Base-by-base conservation (phyloP, 495 filamentous ascomycete genomes). In the Rostrohypoxylon terebratum region DNA sequence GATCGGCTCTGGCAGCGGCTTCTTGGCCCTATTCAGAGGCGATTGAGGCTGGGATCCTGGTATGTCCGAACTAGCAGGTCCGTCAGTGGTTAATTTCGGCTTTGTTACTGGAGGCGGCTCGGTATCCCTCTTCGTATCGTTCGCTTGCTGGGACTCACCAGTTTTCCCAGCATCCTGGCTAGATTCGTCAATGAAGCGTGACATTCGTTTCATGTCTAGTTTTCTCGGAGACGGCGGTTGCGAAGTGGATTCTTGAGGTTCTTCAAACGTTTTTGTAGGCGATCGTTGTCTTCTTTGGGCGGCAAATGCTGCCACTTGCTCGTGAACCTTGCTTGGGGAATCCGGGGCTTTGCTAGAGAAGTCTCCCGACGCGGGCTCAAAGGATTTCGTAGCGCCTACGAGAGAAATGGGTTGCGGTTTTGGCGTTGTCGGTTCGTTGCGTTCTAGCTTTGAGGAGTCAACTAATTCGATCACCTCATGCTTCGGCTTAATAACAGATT, bases 201-300 rank as follows among this genome's bases (percentile, higher is more conserved):
- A 88, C 67, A 85, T 81, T 61, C 85, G 79, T 74, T 84, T 87
- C 75, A 86, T 57, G 71, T 87, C 82, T 7, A 88, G 76, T 66
- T 88, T 88, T 54, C 75, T 82, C 2, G 86, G 85, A n/a, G 84
- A 86, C 10, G 81, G 69, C 1, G 84, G 78, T 62, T 81, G 78
- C 14, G 84, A 79, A 33, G 59, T 69, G 3, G 75, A 31, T 25
- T 81, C 78, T n/a, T 79, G 79, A 6, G 71, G 44, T n/a, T 77
- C 77, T 0, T 78, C 79, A 2, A 66, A 72, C 28, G 74, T 66
- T 33, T 83, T 82, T 7, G 78, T 73, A n/a, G 77, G 54, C 6
- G 65, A 73, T 33, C 73, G 77, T 58, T 77, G 77, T 72, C 61
- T 78, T 50, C 68, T 72, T 2, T 77, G 71, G 4, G 78, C 76